These are phyloP conservation scores for Russula brevipes DNA, from an alignment of 768 basidiomycete species.

Conservation along the genomic window DNA sequence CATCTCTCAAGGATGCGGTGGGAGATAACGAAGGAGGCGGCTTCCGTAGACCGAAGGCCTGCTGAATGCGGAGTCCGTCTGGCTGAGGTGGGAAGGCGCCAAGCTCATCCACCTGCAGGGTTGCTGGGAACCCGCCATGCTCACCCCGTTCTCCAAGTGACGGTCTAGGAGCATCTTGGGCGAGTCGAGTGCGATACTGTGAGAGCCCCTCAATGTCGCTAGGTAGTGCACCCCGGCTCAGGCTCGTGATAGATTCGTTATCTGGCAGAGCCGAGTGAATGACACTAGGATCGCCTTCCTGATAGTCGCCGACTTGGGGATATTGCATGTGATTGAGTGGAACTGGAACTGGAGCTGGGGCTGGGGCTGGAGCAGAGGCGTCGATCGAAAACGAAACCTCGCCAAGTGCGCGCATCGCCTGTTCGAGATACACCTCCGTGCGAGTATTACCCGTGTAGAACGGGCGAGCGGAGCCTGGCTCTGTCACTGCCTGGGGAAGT, in stretches of 20 bases:
- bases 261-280: background rate
- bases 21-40: background rate
- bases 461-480: constrained; percentile 70
- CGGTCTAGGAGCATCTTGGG: background rate
- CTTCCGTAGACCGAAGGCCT: background rate
- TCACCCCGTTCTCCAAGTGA: background rate
- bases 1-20: background rate
- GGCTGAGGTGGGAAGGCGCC: constrained; percentile 2
- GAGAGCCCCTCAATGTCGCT: background rate
- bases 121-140: background rate
- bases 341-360: no score
- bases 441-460: constrained; percentile 65
- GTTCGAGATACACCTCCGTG: constrained; percentile 55
- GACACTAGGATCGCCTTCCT: background rate
- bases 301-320: background rate
- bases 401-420: constrained; percentile 53
- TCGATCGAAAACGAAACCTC: constrained; percentile 49
- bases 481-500: constrained; percentile 74
- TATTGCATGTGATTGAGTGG: constrained; percentile 17
- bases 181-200: background rate
- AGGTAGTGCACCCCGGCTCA: background rate
- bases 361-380: constrained; percentile 32
- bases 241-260: background rate
- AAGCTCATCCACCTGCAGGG: constrained; percentile 2
- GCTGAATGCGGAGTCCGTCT: background rate